These are phyloP conservation scores for Zygosaccharomyces siamensis DNA, from an alignment of 805 yeast genomes.

Conservation along the genomic window DNA sequence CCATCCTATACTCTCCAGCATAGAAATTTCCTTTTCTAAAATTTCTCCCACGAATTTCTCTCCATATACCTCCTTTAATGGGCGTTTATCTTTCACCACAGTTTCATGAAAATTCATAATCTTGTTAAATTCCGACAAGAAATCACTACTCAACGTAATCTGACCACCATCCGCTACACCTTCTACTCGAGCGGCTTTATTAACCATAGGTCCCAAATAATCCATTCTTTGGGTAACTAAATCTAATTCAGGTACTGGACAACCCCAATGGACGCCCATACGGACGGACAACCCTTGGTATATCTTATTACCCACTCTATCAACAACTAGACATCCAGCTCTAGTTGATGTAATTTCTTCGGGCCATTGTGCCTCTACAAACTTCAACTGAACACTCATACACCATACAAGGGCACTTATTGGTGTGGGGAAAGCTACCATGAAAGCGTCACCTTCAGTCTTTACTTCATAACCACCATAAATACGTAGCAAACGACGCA, in stretches of 20 bases:
- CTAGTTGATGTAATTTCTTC: constrained; percentile 78
- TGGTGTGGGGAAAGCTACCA: constrained; percentile 94
- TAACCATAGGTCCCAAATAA: constrained; percentile 98
- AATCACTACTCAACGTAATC: constrained; percentile 79
- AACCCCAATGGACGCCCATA: constrained; percentile 99
- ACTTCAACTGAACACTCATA: constrained; percentile 81
- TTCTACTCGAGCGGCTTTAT: constrained; percentile 87
- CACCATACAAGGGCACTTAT: constrained; percentile 91
- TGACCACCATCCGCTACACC: constrained; percentile 99
- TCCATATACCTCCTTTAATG: constrained; percentile 41
- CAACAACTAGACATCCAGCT: constrained; percentile 78
- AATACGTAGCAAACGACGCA: constrained; percentile 88
- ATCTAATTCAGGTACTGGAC: constrained; percentile 93
- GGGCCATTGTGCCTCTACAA: constrained; percentile 91
- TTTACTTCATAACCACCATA: constrained; percentile 98
- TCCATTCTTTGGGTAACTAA: constrained; percentile 96
- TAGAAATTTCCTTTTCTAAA: constrained; percentile 59
- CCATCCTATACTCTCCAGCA: constrained; percentile 67
- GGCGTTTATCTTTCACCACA: constrained; percentile 26
- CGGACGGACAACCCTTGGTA: constrained; percentile 91
- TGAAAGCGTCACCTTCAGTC: constrained; percentile 98
- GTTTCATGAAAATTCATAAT: constrained; percentile 41
- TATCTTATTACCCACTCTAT: constrained; percentile 50
- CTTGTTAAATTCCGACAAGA: constrained; percentile 63
- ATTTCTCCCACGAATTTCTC: constrained; percentile 47